These are phyloP conservation scores for Diplocarpon mali DNA, from an alignment of 2,329 filamentous ascomycete species.

Conservation along the genomic window DNA sequence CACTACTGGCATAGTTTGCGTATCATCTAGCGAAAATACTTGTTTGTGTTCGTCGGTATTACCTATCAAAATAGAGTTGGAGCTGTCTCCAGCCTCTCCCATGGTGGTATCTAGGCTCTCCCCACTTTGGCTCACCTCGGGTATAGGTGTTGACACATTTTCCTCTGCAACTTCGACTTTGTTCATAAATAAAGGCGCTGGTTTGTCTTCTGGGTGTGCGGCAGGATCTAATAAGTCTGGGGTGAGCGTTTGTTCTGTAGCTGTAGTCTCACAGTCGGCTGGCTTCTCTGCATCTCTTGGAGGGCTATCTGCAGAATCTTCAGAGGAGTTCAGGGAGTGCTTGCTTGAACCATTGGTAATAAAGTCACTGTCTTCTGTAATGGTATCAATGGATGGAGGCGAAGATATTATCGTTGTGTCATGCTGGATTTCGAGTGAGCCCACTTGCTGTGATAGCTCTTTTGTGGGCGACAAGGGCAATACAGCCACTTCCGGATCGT, in stretches of 20 bases:
- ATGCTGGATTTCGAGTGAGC: constrained; percentile 20
- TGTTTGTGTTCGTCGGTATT: constrained; percentile 20
- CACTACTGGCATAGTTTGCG: constrained; percentile 53
- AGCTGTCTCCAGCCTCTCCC: constrained; percentile 25
- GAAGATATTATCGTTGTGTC: constrained; percentile 21
- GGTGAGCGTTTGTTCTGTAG: constrained; percentile 4
- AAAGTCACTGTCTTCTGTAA: constrained; percentile 11
- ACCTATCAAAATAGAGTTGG: constrained; percentile 22
- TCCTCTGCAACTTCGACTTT: constrained; percentile 22
- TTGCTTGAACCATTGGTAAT: constrained; percentile 11
- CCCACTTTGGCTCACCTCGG: constrained; percentile 18
- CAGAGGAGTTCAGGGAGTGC: constrained; percentile 14
- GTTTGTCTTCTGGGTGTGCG: constrained; percentile 55
- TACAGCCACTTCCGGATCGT: constrained; percentile 46
- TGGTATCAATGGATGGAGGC: constrained; percentile 14
- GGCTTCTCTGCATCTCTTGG: constrained; percentile 2
- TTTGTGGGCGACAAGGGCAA: constrained; percentile 46
- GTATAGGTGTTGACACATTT: constrained; percentile 2
- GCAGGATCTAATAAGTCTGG: constrained; percentile 29
- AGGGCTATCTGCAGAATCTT: constrained; percentile 19
- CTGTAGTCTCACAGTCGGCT: constrained; percentile 7
- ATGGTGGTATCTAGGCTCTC: constrained; percentile 26
- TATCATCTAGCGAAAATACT: constrained; percentile 11
- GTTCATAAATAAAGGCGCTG: constrained; percentile 53
- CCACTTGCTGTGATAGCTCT: constrained; percentile 24